Evolutionary conservation across 129 eudicot species (phyloP), one percentile per base, ranked within the genome.

Genomic region (Saposhnikovia divaricata): DNA sequence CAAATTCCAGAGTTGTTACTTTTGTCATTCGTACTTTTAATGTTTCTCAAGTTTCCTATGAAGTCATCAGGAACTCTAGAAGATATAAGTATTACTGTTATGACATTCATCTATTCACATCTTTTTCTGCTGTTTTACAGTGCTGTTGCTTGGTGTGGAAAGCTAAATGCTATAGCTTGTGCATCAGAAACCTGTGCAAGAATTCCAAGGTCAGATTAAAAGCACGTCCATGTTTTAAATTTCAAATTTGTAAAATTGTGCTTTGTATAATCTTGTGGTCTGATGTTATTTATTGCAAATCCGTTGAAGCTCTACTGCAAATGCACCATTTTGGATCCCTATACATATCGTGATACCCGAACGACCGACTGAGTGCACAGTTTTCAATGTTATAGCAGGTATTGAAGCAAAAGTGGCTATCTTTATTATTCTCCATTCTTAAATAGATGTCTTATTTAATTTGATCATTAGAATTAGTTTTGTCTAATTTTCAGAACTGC

Each of bases 131-230:
- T 51, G 43, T 77, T 82, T 80, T 88, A 11, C 61, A 95, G 98
- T 89, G 96, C 96, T 72, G 98, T 92, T 87, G 96, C 98, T 75
- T 95, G 98, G 98, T 95, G 98, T 59, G 98, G 98, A n/a, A 95
- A 90, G 93, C 91, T 95, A 80, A 95, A 95, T 85, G 93, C 97
- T 68, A 89, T 95, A 77, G 98, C 98, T 63, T 95, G 97, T 90
- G 97, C 98, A 38, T 92, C 98, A 77, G 98, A 95, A 86, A 95
- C 98, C 27, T 95, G 98, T 92, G 98, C 98, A 70, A 92, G 98
- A 83, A 95, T 95, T 74, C 98, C 98, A 47, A 92, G 98, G 98
- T 95, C 44, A 78, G 80, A 63, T 31, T 74, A 28, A 23, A 45
- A 34, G 45, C 45, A 5, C n/a, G 72, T 72, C 7, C 76, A 21